Percentiles rank a stretch among this genome's conserved stretches.
Conservation (phyloP, 2,329 filamentous ascomycete species). For the Scorias spongiosa region DNA sequence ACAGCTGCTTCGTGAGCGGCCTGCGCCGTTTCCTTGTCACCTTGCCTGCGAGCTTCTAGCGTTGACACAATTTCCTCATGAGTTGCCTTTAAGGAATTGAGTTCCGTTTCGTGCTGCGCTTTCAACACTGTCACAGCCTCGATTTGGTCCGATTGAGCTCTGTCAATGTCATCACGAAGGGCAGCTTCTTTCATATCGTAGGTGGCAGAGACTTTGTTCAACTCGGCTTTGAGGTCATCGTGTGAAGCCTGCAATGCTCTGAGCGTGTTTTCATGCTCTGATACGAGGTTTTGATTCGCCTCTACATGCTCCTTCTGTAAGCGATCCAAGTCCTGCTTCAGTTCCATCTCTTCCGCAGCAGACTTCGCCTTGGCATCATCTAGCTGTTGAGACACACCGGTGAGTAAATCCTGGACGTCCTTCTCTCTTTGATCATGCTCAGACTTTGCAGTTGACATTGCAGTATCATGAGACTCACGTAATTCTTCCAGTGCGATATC, state of each 20-base stretch:
- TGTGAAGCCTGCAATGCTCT: background rate
- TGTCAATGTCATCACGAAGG: background rate
- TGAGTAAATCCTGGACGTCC: no score
- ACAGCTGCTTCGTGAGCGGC: background rate
- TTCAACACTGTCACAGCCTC: background rate
- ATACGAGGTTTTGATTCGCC: background rate
- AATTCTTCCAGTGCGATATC: background rate
- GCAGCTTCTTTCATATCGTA: background rate
- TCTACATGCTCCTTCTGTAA: background rate
- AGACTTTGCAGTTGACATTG: no score
- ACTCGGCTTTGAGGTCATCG: background rate
- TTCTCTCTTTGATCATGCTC: no score
- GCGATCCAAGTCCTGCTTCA: background rate
- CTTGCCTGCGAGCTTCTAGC: conserved; percentile 4
- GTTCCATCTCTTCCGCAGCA: background rate
- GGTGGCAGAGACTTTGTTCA: background rate
- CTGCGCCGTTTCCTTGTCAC: conserved; percentile 1
- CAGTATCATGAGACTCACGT: background rate
- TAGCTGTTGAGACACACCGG: background rate
- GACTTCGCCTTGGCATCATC: background rate
- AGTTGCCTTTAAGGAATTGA: conserved; percentile 1
- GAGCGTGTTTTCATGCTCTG: conserved; percentile 2
- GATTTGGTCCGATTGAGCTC: background rate
- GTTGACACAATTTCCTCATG: conserved; percentile 5
- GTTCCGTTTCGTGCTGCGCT: conserved; percentile 1